Evolutionary conservation across 1,284 basidiomycete genomes (phyloP).

Genomic region (Pseudozyma tsukubaensis): DNA sequence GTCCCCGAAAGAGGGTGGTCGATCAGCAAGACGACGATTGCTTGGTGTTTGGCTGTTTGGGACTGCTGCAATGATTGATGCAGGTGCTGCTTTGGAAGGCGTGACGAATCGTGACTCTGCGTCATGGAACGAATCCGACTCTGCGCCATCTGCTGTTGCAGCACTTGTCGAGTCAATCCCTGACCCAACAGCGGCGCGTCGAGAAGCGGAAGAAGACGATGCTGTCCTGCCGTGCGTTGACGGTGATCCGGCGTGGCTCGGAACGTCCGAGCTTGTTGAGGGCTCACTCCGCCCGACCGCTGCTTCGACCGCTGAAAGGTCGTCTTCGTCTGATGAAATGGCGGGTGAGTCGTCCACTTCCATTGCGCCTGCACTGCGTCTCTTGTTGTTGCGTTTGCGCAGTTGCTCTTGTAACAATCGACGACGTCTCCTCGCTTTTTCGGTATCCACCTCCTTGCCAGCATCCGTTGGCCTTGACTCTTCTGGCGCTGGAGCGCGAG

Average conservation of each 20-base stretch:
- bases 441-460: constrained; percentile 16
- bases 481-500: constrained; percentile 11
- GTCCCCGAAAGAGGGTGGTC: constrained; percentile 27
- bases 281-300: not conserved
- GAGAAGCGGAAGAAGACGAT: constrained; percentile 2
- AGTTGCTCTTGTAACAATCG: constrained; percentile 39
- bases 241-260: not conserved
- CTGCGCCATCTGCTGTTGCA: not conserved
- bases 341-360: constrained; percentile 7
- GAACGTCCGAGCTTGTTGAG: constrained; percentile 2
- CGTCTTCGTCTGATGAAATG: constrained; percentile 10
- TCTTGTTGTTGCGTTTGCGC: constrained; percentile 36
- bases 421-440: constrained; percentile 25
- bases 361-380: constrained; percentile 25
- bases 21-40: not conserved
- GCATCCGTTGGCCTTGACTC: constrained; percentile 1
- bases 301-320: not conserved
- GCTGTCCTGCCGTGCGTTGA: constrained; percentile 1
- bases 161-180: constrained; percentile 4
- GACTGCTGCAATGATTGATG: not conserved
- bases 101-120: constrained; percentile 17
- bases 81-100: constrained; percentile 10
- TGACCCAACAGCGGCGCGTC: constrained; percentile 4
- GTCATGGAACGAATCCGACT: constrained; percentile 15
- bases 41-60: not conserved